Conservation (phyloP, 2,329 filamentous ascomycete species). For the Aspergillus carbonarius region DNA sequence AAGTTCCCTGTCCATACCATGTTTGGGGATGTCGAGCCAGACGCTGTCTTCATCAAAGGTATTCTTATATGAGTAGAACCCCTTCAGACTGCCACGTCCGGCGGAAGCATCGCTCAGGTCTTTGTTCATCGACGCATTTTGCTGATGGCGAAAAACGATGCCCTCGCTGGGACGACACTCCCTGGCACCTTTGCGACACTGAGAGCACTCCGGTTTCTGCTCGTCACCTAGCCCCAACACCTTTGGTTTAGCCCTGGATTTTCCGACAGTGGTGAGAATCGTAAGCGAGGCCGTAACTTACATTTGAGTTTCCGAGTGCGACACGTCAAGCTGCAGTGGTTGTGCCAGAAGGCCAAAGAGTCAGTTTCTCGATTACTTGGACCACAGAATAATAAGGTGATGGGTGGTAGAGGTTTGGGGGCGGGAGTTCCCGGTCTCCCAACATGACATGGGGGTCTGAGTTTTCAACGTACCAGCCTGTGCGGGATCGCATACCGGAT, state of each 20-base stretch:
- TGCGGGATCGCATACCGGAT: conserved; percentile 45
- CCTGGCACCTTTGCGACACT: conserved; percentile 61
- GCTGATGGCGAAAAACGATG: conserved; percentile 66
- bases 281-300: conserved; percentile 15
- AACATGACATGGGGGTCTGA: neutral
- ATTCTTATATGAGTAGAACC: conserved; percentile 67
- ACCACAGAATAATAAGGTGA: neutral
- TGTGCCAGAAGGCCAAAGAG: neutral
- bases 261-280: neutral
- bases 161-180: conserved; percentile 62
- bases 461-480: conserved; percentile 39
- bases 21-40: conserved; percentile 63
- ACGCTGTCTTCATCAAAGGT: conserved; percentile 60
- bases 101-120: conserved; percentile 40
- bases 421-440: neutral
- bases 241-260: conserved; percentile 5
- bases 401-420: neutral
- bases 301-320: conserved; percentile 64
- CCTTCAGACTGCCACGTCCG: conserved; percentile 51
- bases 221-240: conserved; percentile 48
- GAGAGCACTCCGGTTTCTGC: conserved; percentile 59
- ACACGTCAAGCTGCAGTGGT: conserved; percentile 52
- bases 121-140: conserved; percentile 68
- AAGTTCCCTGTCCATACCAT: conserved; percentile 42
- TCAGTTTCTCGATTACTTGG: neutral